Evolutionary conservation across 768 basidiomycete species (phyloP), one percentile per base, ranked within the genome.

Genomic region (Pisolithus microcarpus): DNA sequence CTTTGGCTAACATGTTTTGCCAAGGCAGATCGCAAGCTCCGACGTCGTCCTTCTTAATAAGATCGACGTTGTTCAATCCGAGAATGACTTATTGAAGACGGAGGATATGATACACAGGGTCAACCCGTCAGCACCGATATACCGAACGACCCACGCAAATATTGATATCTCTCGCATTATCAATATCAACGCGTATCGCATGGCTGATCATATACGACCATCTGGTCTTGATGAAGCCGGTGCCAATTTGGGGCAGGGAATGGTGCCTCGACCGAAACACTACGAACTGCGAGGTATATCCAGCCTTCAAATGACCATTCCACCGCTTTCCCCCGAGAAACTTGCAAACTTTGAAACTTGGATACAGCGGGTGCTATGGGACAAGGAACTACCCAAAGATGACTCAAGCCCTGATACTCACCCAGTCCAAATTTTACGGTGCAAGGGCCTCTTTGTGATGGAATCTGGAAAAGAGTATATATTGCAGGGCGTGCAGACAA

Each of bases 21-120:
- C n/a, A 60, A 96, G 94, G 48, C 96, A 99, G 74, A 85, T 98
- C 43, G 95, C 91, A 1, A 85, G 84, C 36, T 84, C 95, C 23
- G 96, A 99, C 61, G 85, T 95, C 23, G 77, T 98, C 36, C 68
- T 99, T 24, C 70, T 99, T 26, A 99, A 99, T 75, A 99, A 99
- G 73, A 72, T 75, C 24, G 95, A 97, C 60, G 72, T 97, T 8
- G 83, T 81, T 1, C 44, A 16, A 16, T 61, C 75, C 1, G 53
- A 75, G 1, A 65, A 70, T 5, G 69, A 71, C 19, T 60, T 88
- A 2, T 48, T 54, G 1, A 61, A 69, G 4, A 79, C 81, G 11
- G 84, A 89, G 62, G 61, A 58, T n/a, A 66, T 78, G 19, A 81
- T 99, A 37, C 77, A 73, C n/a, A 65, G 71, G 19, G 72, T 95